A percentile compares a stretch with the other conserved stretches of the same genome.
These are phyloP conservation scores for Physcomitrellopsis africana DNA, from an alignment of 225 moss, liverwort and hornwort species.

Conservation along the genomic window DNA sequence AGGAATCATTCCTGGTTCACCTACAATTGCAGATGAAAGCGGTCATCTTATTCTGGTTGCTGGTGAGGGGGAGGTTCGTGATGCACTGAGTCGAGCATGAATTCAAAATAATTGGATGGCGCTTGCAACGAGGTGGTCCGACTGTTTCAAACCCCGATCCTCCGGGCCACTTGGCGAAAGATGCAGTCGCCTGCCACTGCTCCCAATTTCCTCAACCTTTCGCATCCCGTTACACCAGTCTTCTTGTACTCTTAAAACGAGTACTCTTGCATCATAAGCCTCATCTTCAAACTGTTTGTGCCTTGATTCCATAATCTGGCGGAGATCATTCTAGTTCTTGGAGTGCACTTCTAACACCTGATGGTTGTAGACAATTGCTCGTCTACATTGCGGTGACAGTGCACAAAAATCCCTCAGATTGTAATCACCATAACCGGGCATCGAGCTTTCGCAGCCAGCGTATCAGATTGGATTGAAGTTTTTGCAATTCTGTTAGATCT, in stretches of 20 bases:
- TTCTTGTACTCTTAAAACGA: conserved; percentile 19
- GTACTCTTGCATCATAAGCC: conserved; percentile 7
- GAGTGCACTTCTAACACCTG: background rate
- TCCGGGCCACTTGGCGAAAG: conserved; percentile 46
- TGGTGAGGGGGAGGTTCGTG: conserved; percentile 3
- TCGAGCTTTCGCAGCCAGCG: conserved; percentile 20
- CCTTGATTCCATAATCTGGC: background rate
- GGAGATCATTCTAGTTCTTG: background rate
- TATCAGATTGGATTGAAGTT: background rate
- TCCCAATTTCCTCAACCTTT: conserved; percentile 19
- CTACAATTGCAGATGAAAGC: background rate
- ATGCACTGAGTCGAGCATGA: background rate
- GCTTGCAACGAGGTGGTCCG: conserved; percentile 8
- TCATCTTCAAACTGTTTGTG: conserved; percentile 10
- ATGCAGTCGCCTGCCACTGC: background rate
- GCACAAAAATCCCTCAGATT: background rate
- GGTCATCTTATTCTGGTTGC: conserved; percentile 20
- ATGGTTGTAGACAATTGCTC: background rate
- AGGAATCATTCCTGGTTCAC: background rate
- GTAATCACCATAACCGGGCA: conserved; percentile 9
- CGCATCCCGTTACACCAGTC: conserved; percentile 26
- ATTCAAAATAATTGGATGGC: background rate
- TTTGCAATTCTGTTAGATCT: background rate
- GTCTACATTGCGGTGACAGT: conserved; percentile 10
- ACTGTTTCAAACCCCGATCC: conserved; percentile 36